Percentiles rank a stretch among this genome's conserved stretches.
These are phyloP conservation scores for Aspergillus hancockii DNA, from an alignment of 495 filamentous ascomycete genomes.

Conservation along the genomic window DNA sequence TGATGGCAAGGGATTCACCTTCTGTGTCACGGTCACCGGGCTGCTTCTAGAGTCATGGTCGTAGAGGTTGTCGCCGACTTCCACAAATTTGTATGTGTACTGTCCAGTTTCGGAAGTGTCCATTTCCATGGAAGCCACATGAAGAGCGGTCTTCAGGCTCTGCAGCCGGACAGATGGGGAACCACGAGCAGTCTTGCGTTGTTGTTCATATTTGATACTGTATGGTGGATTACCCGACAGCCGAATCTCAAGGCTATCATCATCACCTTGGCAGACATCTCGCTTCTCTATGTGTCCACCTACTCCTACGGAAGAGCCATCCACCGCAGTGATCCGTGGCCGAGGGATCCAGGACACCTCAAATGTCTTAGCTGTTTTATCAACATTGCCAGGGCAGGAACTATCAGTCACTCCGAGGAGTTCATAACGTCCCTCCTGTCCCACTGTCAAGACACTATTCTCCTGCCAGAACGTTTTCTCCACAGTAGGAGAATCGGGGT, in stretches of 20 bases:
- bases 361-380: constrained; percentile 70
- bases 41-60: constrained; percentile 65
- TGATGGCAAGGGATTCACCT: constrained; percentile 75
- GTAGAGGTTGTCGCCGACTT: constrained; percentile 81
- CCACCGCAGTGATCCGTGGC: constrained; percentile 67
- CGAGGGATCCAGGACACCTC: constrained; percentile 80
- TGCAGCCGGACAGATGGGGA: constrained; percentile 60
- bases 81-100: constrained; percentile 83
- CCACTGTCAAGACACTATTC: constrained; percentile 71
- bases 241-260: constrained; percentile 79
- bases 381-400: constrained; percentile 77
- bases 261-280: constrained; percentile 92
- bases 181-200: constrained; percentile 63
- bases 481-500: constrained; percentile 42
- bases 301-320: constrained; percentile 56
- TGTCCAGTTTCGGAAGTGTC: constrained; percentile 79
- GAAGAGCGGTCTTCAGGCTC: constrained; percentile 69
- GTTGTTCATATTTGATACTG: constrained; percentile 76
- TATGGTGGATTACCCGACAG: constrained; percentile 84
- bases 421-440: constrained; percentile 70
- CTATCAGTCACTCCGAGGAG: constrained; percentile 74
- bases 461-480: constrained; percentile 55
- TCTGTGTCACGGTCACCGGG: constrained; percentile 71
- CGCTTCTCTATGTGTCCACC: constrained; percentile 61
- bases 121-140: constrained; percentile 72